phyloP scores from a whole-genome alignment of 495 filamentous ascomycete species.

The Trypethelium eluteriae region DNA sequence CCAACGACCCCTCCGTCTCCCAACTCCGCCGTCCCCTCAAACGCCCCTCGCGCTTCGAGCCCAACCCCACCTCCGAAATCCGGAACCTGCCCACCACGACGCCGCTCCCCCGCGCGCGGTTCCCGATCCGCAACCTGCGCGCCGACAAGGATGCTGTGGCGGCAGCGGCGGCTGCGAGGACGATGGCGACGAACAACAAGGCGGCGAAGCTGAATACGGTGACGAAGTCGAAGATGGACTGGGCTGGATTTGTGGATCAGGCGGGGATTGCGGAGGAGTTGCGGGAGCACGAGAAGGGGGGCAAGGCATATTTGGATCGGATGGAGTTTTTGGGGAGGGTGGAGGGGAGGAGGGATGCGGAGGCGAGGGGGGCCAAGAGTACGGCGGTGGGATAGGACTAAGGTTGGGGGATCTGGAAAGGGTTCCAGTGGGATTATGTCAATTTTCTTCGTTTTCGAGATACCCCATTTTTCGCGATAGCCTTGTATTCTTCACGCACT shows the following conservation, averaged over 20 bases:
- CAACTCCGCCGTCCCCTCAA: constrained; percentile 58
- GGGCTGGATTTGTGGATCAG: constrained; percentile 87
- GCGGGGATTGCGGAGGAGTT: constrained; percentile 90
- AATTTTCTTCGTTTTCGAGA: neutral
- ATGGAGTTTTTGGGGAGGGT: constrained; percentile 86
- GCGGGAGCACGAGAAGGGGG: constrained; percentile 71
- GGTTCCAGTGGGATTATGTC: too few relatives aligned
- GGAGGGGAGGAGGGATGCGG: constrained; percentile 68
- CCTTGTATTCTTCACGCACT: neutral
- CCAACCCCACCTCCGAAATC: constrained; percentile 44
- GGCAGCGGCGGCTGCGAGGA: constrained; percentile 31
- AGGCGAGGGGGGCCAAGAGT: constrained; percentile 52
- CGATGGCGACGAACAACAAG: constrained; percentile 33
- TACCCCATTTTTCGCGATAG: neutral
- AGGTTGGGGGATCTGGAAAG: too few relatives aligned
- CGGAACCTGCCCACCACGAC: constrained; percentile 31
- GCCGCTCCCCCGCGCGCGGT: constrained; percentile 36
- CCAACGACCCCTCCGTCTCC: constrained; percentile 25
- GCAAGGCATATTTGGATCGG: constrained; percentile 69
- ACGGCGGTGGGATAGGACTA: neutral
- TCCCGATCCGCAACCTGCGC: constrained; percentile 30
- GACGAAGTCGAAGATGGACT: constrained; percentile 90
- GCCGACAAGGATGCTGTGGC: constrained; percentile 34
- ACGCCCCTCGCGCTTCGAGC: constrained; percentile 76
- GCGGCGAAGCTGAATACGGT: constrained; percentile 90